A percentile compares a stretch with the other conserved stretches of the same genome.
These are phyloP conservation scores for Hordeum marinum DNA, from an alignment of 176 grass and related monocot species.

Conservation along the genomic window DNA sequence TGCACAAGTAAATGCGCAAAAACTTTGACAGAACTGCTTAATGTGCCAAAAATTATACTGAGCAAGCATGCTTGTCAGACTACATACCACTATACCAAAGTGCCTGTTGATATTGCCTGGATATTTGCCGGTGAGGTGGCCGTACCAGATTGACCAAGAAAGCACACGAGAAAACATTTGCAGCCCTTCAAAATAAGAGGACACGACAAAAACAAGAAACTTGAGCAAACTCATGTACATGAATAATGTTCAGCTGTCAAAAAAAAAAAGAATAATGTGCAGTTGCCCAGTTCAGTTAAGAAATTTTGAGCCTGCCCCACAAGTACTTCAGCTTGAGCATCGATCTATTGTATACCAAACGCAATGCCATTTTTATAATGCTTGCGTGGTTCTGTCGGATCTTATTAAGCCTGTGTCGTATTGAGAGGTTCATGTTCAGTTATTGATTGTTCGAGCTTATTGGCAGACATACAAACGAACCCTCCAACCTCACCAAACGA, in stretches of 20 bases:
- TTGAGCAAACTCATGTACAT: background rate
- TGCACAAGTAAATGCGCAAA: conserved; percentile 18
- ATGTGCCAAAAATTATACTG: background rate
- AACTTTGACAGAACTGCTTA: background rate
- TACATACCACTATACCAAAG: conserved; percentile 73
- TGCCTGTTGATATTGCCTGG: conserved; percentile 55
- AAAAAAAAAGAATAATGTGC: background rate
- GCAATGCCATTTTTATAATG: background rate
- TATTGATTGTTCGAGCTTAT: background rate
- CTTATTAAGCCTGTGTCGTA: background rate
- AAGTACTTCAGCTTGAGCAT: conserved; percentile 1
- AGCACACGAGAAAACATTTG: conserved; percentile 61
- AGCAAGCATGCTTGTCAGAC: background rate
- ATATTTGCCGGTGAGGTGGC: conserved; percentile 44
- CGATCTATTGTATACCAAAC: background rate
- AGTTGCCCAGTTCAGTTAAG: background rate
- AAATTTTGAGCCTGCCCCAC: background rate
- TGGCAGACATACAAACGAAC: background rate
- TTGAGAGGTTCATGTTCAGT: background rate
- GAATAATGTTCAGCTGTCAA: too few species aligned
- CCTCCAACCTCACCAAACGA: background rate
- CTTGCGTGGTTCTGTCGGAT: background rate
- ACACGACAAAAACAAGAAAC: background rate
- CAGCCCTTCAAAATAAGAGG: conserved; percentile 45
- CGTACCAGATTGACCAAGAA: conserved; percentile 56